These are phyloP conservation scores for Gymnopilus junonius DNA, from an alignment of 768 basidiomycete genomes.

Conservation along the genomic window DNA sequence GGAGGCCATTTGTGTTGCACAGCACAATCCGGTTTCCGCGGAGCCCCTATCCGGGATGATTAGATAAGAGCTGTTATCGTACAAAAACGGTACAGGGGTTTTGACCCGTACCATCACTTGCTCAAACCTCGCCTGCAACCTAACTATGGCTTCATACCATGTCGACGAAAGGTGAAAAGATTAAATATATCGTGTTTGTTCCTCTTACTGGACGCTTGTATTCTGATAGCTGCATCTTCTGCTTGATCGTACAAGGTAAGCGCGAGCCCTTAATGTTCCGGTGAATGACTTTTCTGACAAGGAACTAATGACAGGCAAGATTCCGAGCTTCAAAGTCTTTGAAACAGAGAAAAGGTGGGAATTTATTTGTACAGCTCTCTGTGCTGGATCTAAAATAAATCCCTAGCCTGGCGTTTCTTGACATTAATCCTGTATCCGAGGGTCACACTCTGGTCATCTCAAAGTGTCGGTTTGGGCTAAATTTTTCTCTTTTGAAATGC, in stretches of 20 bases:
- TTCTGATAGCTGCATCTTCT: not conserved
- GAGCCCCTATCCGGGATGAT: too few species aligned
- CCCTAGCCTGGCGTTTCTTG: constrained; percentile 45
- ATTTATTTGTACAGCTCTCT: too few species aligned
- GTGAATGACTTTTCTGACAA: not conserved
- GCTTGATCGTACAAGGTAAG: not conserved
- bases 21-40: too few species aligned
- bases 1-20: too few species aligned
- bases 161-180: not conserved
- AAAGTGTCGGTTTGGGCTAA: constrained; percentile 34
- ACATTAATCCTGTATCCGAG: constrained; percentile 46
- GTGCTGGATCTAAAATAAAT: not conserved
- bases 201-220: not conserved
- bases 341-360: constrained; percentile 41
- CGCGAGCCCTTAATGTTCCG: not conserved
- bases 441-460: constrained; percentile 52
- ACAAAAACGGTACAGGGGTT: not conserved
- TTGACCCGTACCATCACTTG: not conserved
- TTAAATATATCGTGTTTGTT: not conserved
- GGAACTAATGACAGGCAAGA: constrained; percentile 26
- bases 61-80: not conserved
- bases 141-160: not conserved
- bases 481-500: too few species aligned
- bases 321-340: constrained; percentile 41
- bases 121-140: not conserved